Percentiles rank a stretch among this genome's conserved stretches.
Conservation (phyloP, 352 stramenopile species). For the Globisporangium nodosum region DNA sequence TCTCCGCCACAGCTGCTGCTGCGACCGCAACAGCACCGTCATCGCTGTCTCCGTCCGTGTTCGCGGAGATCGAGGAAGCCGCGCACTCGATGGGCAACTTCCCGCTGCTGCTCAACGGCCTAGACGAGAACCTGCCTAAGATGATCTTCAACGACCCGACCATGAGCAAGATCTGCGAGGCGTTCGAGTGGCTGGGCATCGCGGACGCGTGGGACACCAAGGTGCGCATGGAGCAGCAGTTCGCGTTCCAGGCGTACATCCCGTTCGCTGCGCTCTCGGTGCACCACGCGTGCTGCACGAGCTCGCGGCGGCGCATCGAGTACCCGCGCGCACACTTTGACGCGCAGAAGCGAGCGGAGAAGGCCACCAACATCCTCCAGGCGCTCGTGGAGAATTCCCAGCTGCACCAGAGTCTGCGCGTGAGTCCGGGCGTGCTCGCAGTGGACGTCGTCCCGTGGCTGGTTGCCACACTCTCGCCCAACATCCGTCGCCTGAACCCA, state of each 20-base stretch:
- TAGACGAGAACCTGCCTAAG: constrained; percentile 87
- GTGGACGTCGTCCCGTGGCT: constrained; percentile 79
- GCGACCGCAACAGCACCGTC: not conserved
- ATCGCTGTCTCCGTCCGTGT: constrained; percentile 11
- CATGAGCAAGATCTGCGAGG: constrained; percentile 74
- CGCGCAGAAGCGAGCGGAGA: constrained; percentile 46
- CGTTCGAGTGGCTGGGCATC: constrained; percentile 82
- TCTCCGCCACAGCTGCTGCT: not conserved
- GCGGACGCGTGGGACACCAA: constrained; percentile 65
- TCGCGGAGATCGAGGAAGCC: constrained; percentile 63
- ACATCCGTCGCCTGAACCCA: constrained; percentile 51
- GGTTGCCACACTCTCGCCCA: constrained; percentile 53
- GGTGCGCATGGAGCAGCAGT: constrained; percentile 67
- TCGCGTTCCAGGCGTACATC: constrained; percentile 57
- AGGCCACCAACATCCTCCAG: constrained; percentile 59
- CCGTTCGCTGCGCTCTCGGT: constrained; percentile 68
- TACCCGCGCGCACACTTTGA: constrained; percentile 68
- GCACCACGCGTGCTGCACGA: constrained; percentile 67
- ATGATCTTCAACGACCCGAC: constrained; percentile 90
- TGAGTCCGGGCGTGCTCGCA: constrained; percentile 50
- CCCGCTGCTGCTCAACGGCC: constrained; percentile 68
- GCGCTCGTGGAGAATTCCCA: constrained; percentile 58
- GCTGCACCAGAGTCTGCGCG: constrained; percentile 49
- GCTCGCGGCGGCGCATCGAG: constrained; percentile 58
- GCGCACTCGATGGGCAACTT: constrained; percentile 73